Conservation (phyloP, 2,329 filamentous ascomycete genomes). For the Ceratocystis eucalypticola region DNA sequence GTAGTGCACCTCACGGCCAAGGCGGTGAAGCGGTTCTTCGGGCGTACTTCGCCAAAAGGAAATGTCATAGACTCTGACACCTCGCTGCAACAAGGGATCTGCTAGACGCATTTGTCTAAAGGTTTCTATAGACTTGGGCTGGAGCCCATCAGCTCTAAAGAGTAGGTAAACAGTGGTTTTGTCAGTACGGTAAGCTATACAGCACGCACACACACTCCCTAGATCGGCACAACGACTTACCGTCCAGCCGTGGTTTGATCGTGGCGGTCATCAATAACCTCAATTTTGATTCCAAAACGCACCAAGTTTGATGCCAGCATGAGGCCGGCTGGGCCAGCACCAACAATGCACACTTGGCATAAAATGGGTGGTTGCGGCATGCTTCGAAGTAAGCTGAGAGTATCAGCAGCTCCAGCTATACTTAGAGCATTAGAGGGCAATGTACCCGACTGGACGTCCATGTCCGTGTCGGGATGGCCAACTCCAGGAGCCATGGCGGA, state of each 20-base stretch:
- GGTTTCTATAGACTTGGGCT: slow-evolving; percentile 68
- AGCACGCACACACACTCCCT: neutral
- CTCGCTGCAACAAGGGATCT: slow-evolving; percentile 52
- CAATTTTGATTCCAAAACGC: slow-evolving; percentile 51
- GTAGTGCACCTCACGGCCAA: slow-evolving; percentile 55
- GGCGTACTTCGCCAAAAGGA: slow-evolving; percentile 52
- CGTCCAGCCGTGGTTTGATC: slow-evolving; percentile 54
- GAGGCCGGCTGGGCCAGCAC: slow-evolving; percentile 42
- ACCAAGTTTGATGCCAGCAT: slow-evolving; percentile 44
- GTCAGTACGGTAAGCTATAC: neutral
- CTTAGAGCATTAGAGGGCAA: slow-evolving; percentile 24
- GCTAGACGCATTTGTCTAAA: slow-evolving; percentile 59
- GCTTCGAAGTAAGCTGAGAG: slow-evolving; percentile 36
- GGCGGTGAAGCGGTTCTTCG: slow-evolving; percentile 41
- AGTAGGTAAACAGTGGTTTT: slow-evolving; percentile 7
- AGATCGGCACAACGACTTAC: slow-evolving; percentile 23
- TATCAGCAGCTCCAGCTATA: slow-evolving; percentile 30
- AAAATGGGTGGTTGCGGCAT: slow-evolving; percentile 34
- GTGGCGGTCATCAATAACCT: slow-evolving; percentile 54
- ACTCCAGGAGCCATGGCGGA: slow-evolving; percentile 28
- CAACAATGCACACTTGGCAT: slow-evolving; percentile 39
- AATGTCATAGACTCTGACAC: slow-evolving; percentile 60
- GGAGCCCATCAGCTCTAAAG: slow-evolving; percentile 52
- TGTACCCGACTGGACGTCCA: slow-evolving; percentile 23
- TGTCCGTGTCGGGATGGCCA: slow-evolving; percentile 26